Conservation (phyloP, 2,329 filamentous ascomycete genomes). For the Diaporthe capsici region DNA sequence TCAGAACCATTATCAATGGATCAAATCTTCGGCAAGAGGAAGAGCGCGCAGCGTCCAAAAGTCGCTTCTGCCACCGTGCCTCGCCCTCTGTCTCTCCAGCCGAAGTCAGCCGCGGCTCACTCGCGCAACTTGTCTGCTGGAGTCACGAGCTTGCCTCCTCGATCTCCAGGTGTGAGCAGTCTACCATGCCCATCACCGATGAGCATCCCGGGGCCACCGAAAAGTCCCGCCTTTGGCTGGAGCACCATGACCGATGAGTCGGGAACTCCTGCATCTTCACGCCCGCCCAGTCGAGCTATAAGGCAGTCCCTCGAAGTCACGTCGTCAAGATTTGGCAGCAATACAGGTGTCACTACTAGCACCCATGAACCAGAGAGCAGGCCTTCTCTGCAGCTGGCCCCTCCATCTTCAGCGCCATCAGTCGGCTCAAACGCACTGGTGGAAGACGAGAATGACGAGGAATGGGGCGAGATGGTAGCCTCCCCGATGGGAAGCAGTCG, state of each 20-base stretch:
- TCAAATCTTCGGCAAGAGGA: conserved; percentile 57
- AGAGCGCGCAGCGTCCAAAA: conserved; percentile 47
- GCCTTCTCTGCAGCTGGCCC: conserved; percentile 25
- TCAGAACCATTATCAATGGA: conserved; percentile 65
- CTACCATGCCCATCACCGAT: conserved; percentile 39
- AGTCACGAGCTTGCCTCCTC: conserved; percentile 37
- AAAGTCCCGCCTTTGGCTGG: conserved; percentile 39
- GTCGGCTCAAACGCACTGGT: neutral
- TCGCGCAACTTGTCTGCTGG: conserved; percentile 27
- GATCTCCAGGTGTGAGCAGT: conserved; percentile 34
- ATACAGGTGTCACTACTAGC: conserved; percentile 5
- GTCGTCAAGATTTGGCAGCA: conserved; percentile 2
- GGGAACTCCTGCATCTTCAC: conserved; percentile 37
- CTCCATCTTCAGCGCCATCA: conserved; percentile 21
- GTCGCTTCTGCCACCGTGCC: conserved; percentile 46
- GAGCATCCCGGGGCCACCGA: conserved; percentile 38
- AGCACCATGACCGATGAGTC: conserved; percentile 35
- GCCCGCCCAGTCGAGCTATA: conserved; percentile 32
- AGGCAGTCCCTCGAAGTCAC: conserved; percentile 37
- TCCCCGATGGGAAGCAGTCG: conserved; percentile 50
- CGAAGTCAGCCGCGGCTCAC: conserved; percentile 26
- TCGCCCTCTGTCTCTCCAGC: conserved; percentile 35
- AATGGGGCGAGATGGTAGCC: conserved; percentile 73
- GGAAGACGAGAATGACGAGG: conserved; percentile 64
- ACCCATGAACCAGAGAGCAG: conserved; percentile 31